Percentiles rank a stretch among this genome's conserved stretches.
Evolutionary conservation across 768 basidiomycete genomes (phyloP).

Genomic region (Kwoniella shandongensis): DNA sequence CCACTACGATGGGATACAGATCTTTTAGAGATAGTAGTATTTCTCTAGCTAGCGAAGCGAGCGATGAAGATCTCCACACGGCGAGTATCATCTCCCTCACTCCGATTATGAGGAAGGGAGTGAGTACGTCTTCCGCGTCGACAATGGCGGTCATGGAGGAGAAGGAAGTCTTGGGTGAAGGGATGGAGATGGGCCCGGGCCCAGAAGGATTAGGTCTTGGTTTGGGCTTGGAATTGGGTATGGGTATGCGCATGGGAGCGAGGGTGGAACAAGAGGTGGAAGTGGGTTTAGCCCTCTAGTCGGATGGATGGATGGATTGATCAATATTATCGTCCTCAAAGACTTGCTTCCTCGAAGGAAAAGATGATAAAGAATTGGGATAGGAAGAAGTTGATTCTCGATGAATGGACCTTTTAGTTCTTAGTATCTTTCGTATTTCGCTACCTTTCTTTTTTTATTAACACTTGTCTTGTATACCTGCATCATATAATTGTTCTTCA

Average conservation of each 20-base stretch:
- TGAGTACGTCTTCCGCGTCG: background rate
- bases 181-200: background rate
- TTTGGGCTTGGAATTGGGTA: background rate
- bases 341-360: too few relatives aligned
- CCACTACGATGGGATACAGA: background rate
- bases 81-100: conserved; percentile 42
- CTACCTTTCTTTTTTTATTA: background rate
- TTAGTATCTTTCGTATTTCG: too few relatives aligned
- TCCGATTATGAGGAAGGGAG: conserved; percentile 23
- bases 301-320: background rate
- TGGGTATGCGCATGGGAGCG: conserved; percentile 2
- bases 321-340: background rate
- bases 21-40: conserved; percentile 27
- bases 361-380: too few relatives aligned
- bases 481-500: too few relatives aligned
- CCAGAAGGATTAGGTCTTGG: conserved; percentile 12
- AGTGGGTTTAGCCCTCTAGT: conserved; percentile 28
- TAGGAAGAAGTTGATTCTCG: too few relatives aligned
- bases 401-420: too few relatives aligned
- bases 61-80: conserved; percentile 44
- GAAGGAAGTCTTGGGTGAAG: conserved; percentile 18
- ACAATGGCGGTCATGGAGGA: conserved; percentile 9
- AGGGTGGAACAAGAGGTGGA: conserved; percentile 11
- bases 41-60: conserved; percentile 36
- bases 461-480: conserved; percentile 3